Evolutionary conservation across 2,329 filamentous ascomycete species (phyloP).

Genomic region (Arthrobotrys pseudoclavata): DNA sequence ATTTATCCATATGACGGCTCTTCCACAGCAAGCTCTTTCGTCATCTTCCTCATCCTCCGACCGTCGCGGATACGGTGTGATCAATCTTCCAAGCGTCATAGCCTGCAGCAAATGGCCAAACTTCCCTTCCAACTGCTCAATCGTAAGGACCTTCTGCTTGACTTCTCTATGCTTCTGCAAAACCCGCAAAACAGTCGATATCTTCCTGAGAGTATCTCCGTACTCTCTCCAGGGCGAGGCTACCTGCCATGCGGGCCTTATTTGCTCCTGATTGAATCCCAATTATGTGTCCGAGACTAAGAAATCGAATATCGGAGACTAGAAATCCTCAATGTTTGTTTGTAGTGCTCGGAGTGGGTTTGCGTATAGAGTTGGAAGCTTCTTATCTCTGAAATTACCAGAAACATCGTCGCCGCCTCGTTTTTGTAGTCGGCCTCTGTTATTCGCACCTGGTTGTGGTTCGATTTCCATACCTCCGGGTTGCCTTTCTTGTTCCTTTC

Average conservation of each 20-base stretch:
- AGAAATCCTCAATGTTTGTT: constrained; percentile 1
- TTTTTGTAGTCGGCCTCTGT: neutral
- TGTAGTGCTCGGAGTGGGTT: neutral
- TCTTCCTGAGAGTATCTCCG: constrained; percentile 2
- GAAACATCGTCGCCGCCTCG: neutral
- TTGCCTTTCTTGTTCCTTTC: neutral
- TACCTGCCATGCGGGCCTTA: constrained; percentile 3
- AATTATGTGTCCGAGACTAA: neutral
- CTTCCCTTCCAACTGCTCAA: constrained; percentile 7
- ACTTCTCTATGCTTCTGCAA: constrained; percentile 19
- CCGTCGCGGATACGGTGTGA: neutral
- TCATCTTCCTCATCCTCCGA: neutral
- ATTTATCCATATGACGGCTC: neutral
- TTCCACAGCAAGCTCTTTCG: neutral
- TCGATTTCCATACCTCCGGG: neutral
- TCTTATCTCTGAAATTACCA: neutral
- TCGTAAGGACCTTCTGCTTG: neutral
- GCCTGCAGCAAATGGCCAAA: constrained; percentile 8
- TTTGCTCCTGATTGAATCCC: neutral
- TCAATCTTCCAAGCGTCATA: constrained; percentile 7
- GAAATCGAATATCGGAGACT: constrained; percentile 11
- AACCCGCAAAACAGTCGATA: neutral
- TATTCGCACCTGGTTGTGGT: neutral
- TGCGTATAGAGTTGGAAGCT: neutral
- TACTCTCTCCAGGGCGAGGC: constrained; percentile 1